Evolutionary conservation across 495 filamentous ascomycete species (phyloP), one percentile per base, ranked within the genome.

Genomic region (Neurospora sp.): DNA sequence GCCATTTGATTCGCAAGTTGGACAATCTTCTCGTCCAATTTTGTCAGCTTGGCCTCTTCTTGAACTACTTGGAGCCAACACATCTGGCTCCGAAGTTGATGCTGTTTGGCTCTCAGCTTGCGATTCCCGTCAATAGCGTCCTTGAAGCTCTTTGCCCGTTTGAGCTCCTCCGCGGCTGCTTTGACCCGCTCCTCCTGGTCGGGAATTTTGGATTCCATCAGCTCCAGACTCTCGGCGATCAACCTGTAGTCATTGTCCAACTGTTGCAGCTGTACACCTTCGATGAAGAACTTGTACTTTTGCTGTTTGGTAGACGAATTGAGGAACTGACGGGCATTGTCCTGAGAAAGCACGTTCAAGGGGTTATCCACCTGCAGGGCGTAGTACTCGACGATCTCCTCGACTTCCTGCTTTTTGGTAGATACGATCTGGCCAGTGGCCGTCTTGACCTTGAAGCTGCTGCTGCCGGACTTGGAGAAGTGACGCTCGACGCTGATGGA

Each of bases 211-310:
- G 77, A 77, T 69, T 88, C 81, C 65, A 84, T 83, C 18, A 83
- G 77, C 35, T 88, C 85, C 27, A 86, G 73, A 20, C 78, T 83
- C 38, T 85, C 83, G 59, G 83, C 89, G 22, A 98, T 88, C 44
- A 96, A 80, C 61, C 89, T 86, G 80, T 99, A 99, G 77, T 98
- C 96, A 73, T 93, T 89, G 79, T 97, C 93, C 14, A 99, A 85
- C 75, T 94, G 90, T 78, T 98, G 93, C 3, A 99, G 85, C 78
- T 98, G 94, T 6, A 97, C 96, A 31, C 96, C 96, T 79, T 97
- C 93, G 71, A 97, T 89, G 78, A 98, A 99, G 75, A 97, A 97
- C 75, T 93, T 95, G 85, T 98, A 99, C 79, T 98, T 99, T 69
- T 95, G 89, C 5, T 85, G 82, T 5, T 94, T 87, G 27, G 87